These are phyloP conservation scores for Tolypocladium nubicola DNA, from an alignment of 2,329 filamentous ascomycete species.

Conservation along the genomic window DNA sequence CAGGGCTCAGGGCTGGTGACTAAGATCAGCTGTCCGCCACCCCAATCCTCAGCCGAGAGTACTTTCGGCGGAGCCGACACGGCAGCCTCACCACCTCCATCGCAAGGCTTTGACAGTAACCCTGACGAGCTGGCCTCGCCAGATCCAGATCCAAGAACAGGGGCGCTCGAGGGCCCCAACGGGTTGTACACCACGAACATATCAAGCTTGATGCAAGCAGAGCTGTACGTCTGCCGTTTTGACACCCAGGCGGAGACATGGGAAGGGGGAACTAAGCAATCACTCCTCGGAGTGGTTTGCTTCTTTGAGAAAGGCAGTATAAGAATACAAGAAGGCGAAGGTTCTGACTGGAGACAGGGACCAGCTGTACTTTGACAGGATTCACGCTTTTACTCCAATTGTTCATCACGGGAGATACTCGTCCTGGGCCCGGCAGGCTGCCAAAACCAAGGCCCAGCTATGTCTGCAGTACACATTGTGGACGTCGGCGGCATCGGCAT, in stretches of 20 bases:
- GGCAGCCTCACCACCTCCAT: not conserved
- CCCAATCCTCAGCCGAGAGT: not conserved
- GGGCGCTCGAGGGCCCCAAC: not conserved
- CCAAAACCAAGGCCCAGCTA: slow-evolving; percentile 1
- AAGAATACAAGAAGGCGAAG: not conserved
- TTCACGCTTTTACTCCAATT: slow-evolving; percentile 9
- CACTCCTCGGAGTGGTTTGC: not conserved
- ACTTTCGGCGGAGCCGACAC: not conserved
- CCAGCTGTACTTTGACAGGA: slow-evolving; percentile 10
- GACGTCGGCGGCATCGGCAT: slow-evolving; percentile 21
- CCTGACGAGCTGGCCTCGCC: not conserved
- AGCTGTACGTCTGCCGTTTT: slow-evolving; percentile 2
- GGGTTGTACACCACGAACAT: not conserved
- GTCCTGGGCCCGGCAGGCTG: slow-evolving; percentile 2
- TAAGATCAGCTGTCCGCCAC: not conserved
- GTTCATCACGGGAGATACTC: slow-evolving; percentile 8
- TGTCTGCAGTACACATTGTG: slow-evolving; percentile 25
- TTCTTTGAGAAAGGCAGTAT: not conserved
- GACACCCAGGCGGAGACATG: not conserved
- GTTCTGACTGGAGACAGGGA: slow-evolving; percentile 2
- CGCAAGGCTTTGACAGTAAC: not conserved
- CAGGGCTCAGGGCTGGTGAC: not conserved
- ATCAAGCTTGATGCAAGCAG: slow-evolving; percentile 3
- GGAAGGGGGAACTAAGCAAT: not conserved
- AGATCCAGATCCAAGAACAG: not conserved